Base-by-base conservation (phyloP, 2,329 filamentous ascomycete genomes). In the Cadophora gregata region DNA sequence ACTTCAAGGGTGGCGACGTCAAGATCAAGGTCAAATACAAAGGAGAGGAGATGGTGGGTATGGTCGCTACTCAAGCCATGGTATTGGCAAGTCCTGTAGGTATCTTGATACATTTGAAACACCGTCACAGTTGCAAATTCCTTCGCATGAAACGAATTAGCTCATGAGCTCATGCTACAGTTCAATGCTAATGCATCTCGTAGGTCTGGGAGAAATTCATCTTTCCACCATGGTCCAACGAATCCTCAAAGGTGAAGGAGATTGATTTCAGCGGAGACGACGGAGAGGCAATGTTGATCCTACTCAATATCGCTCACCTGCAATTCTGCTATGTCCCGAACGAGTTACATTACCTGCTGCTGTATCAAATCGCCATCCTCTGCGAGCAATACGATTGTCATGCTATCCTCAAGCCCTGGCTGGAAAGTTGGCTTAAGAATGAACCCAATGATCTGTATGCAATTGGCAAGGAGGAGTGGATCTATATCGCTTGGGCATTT, bases 161-260 rank as follows among this genome's bases (percentile, higher is more conserved):
- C n/a, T n/a, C n/a, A n/a, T n/a, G n/a, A n/a, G n/a, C n/a, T 33
- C 31, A 33, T 33, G 31, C 31, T 33, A 33, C 10, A 10, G 5
- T 33, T 6, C 31, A 33, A 36, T 29, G 45, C 14, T 48, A n/a
- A 19, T 62, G 3, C 58, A 53, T 16, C 27, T 27, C 9, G 0
- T 19, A 62, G 59, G 47, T 53, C 31, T 62, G 60, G 60, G 55
- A 62, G 31, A 55, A 51, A 33, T 25, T 53, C 12, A 25, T 62
- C 31, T 31, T 9, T 29, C 38, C 60, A 1, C 29, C 3, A 27
- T 56, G 51, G 51, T n/a, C 27, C 5, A 33, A 14, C 14, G 29
- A 21, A 3, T 8, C 6, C 36, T 38, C 25, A 2, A 16, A 55
- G 8, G 7, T 21, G 7, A 55, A 31, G 27, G 21, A 14, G 9